phyloP scores from a whole-genome alignment of 305 asterid species.

The Fraxinus albicans region DNA sequence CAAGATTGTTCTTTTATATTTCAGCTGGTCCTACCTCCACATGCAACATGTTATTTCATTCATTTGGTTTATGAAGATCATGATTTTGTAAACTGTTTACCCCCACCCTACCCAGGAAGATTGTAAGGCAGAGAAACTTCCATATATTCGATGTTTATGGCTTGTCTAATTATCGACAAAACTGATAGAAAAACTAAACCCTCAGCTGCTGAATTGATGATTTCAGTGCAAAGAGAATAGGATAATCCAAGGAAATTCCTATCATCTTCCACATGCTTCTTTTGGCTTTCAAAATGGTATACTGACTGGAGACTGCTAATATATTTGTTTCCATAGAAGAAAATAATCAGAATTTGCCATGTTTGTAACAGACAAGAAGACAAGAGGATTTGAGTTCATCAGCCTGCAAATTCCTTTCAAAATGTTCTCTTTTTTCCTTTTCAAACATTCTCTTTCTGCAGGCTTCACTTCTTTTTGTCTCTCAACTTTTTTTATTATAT shows the following conservation, averaged over 20 bases:
- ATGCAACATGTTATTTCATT: neutral
- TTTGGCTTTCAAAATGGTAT: neutral
- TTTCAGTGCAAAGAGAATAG: neutral
- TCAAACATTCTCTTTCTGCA: constrained; percentile 25
- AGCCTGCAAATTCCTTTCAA: constrained; percentile 23
- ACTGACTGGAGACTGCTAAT: neutral
- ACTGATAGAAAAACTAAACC: too few species aligned
- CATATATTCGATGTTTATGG: neutral
- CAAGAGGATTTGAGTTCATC: constrained; percentile 39
- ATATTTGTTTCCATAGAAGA: neutral
- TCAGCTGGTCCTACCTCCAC: neutral
- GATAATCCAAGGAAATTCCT: too few species aligned
- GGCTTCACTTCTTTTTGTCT: constrained; percentile 18
- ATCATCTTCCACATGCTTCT: neutral
- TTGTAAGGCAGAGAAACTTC: neutral
- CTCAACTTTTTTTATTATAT: neutral
- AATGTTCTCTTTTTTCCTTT: neutral
- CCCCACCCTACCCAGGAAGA: neutral
- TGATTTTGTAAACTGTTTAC: neutral
- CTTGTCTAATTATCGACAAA: neutral
- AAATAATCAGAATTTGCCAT: constrained; percentile 34
- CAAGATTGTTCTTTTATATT: neutral
- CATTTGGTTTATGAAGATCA: neutral
- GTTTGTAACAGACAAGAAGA: constrained; percentile 50
- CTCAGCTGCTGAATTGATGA: neutral